Percentiles rank a stretch among this genome's conserved stretches.
phyloP scores from a whole-genome alignment of 176 grass and related monocot species.

The maize (Zea mays) region DNA sequence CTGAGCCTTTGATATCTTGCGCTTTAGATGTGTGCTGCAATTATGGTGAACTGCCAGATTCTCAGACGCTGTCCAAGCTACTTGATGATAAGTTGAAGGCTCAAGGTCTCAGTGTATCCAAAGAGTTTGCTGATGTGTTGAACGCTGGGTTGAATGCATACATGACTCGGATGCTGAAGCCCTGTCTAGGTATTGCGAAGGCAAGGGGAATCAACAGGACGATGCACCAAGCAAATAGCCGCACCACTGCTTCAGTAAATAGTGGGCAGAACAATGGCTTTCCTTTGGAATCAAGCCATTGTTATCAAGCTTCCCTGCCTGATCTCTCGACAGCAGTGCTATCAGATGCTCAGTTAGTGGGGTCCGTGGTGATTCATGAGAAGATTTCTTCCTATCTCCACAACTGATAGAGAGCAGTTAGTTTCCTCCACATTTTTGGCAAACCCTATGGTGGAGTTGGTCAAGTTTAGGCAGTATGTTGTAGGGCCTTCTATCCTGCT shows the following conservation, averaged over 20 bases:
- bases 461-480: constrained; percentile 24
- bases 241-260: constrained; percentile 34
- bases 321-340: constrained; percentile 60
- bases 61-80: constrained; percentile 36
- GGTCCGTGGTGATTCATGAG: constrained; percentile 30
- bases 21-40: constrained; percentile 45
- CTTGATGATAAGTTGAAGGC: constrained; percentile 58
- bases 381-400: constrained; percentile 51
- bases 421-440: constrained; percentile 27
- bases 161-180: constrained; percentile 55
- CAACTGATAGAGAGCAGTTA: constrained; percentile 34
- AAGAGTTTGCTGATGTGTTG: constrained; percentile 59
- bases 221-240: constrained; percentile 10
- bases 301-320: constrained; percentile 53
- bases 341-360: constrained; percentile 50
- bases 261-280: constrained; percentile 8
- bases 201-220: constrained; percentile 34
- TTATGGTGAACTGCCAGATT: constrained; percentile 68
- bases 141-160: constrained; percentile 67
- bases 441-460: not conserved
- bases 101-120: constrained; percentile 42
- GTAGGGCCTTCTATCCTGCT: constrained; percentile 36
- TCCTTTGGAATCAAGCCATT: constrained; percentile 22
- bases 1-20: constrained; percentile 32
- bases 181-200: constrained; percentile 58